A percentile compares a stretch with the other conserved stretches of the same genome.
Conservation (phyloP, 2,329 filamentous ascomycete species). For the Verticillium klebahnii region DNA sequence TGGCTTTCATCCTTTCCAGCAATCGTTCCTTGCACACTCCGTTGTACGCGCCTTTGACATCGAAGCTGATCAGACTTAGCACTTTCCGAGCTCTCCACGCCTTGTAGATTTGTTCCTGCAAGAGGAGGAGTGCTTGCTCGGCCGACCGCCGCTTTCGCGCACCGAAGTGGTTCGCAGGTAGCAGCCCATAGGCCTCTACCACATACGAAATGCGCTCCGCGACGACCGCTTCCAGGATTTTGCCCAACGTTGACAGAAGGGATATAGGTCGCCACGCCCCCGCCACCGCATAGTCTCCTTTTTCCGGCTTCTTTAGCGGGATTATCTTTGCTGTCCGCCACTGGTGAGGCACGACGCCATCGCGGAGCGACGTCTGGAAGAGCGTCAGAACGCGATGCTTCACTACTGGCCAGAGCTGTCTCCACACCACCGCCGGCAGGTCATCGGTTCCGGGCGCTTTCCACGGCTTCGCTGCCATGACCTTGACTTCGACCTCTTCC, state of each 20-base stretch:
- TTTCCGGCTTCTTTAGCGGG: conserved; percentile 21
- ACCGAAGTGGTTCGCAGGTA: conserved; percentile 3
- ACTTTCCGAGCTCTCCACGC: conserved; percentile 14
- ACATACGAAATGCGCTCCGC: background rate
- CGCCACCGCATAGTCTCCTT: conserved; percentile 19
- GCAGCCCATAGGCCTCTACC: background rate
- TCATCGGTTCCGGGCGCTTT: conserved; percentile 16
- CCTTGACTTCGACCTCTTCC: too few relatives aligned
- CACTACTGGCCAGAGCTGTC: conserved; percentile 10
- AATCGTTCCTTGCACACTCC: conserved; percentile 28
- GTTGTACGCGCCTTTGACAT: conserved; percentile 37
- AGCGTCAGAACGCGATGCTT: conserved; percentile 10
- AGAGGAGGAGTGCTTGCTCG: background rate
- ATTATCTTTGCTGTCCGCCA: conserved; percentile 17
- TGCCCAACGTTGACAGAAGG: conserved; percentile 19
- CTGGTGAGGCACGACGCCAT: background rate
- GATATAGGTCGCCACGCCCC: conserved; percentile 21
- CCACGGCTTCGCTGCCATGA: conserved; percentile 9
- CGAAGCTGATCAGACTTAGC: conserved; percentile 29
- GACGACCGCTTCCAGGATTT: conserved; percentile 7
- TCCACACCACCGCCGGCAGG: conserved; percentile 13
- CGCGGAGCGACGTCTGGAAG: conserved; percentile 9
- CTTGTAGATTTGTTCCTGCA: conserved; percentile 3
- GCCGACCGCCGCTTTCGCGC: conserved; percentile 3
- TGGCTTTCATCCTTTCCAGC: conserved; percentile 13